phyloP scores from a whole-genome alignment of 148 eudicot species.

The Pharnaceum exiguum region DNA sequence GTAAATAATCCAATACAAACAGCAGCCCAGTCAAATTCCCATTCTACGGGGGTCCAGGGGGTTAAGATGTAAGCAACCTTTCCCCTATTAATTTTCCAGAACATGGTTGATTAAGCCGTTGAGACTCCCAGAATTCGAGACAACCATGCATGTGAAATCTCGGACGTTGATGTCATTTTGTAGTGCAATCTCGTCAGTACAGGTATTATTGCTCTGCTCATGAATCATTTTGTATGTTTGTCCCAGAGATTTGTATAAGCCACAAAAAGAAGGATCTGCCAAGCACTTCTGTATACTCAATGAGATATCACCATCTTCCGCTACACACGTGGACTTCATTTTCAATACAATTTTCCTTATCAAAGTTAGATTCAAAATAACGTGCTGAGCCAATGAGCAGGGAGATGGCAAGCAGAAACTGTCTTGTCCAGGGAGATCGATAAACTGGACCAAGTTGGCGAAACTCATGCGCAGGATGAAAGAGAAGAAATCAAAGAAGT shows the following conservation, averaged over 20 bases:
- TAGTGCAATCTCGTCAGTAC: slow-evolving; percentile 7
- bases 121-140: slow-evolving; percentile 43
- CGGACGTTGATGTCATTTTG: slow-evolving; percentile 14
- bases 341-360: slow-evolving; percentile 34
- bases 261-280: slow-evolving; percentile 45
- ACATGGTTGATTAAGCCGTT: slow-evolving; percentile 37
- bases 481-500: slow-evolving; percentile 79
- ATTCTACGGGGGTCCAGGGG: too few species aligned
- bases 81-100: slow-evolving; percentile 1
- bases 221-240: slow-evolving; percentile 42
- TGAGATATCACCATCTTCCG: slow-evolving; percentile 28
- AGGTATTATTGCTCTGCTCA: slow-evolving; percentile 20
- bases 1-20: background rate
- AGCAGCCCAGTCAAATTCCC: too few species aligned
- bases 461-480: slow-evolving; percentile 60
- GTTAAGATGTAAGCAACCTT: too few species aligned
- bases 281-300: slow-evolving; percentile 28
- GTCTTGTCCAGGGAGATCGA: slow-evolving; percentile 18
- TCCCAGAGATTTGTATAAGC: slow-evolving; percentile 33
- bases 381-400: slow-evolving; percentile 33
- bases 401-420: slow-evolving; percentile 13
- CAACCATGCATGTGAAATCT: slow-evolving; percentile 14
- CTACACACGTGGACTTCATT: slow-evolving; percentile 39
- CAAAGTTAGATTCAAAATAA: slow-evolving; percentile 46
- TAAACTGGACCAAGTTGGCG: slow-evolving; percentile 60